Evolutionary conservation across 345 rosid species (phyloP), one percentile per base, ranked within the genome.

Genomic region (Pugionium dolabratum): DNA sequence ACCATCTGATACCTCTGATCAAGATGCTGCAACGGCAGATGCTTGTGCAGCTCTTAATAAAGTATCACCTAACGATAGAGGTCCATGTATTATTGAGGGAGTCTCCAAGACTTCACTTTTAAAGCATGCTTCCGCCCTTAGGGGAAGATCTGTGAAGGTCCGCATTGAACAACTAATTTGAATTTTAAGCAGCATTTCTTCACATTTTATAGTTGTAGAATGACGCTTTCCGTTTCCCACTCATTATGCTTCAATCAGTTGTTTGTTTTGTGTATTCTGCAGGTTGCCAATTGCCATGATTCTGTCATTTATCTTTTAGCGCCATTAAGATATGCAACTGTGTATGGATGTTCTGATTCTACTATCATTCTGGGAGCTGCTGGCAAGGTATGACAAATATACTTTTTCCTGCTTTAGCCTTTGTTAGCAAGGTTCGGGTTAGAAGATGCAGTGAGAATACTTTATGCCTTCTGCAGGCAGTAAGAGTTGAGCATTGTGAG

Each of bases 211-310:
- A 50, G 71, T 57, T 42, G 53, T 18, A 11, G 1, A n/a, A 7
- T 41, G 18, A 18, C 18, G 18, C 18, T 18, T 18, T 66, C 46
- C 18, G 18, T 39, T 9, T 73, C 11, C 18, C 18, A 18, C 18
- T 18, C 18, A 18, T 45, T 61, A 54, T 6, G 2, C 69, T 54
- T 54, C 40, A 61, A 42, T 54, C 48, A 68, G 10, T 5, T 66
- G 9, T 50, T 47, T 61, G 39, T 74, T 39, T 49, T 62, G 36
- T 61, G 63, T 67, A 61, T 56, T 51, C 71, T 78, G 72, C 83
- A 95, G 99, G 91, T 95, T 72, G 76, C 83, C 73, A 91, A 95
- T 76, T 91, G 98, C 72, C 98, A 95, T 61, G 99, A 91, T 75
- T 95, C 98, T 59, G 87, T 80, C 62, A 86, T 95, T 76, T 95